phyloP scores from a whole-genome alignment of 164 flowering plant genomes.

The Vitis amurensis region DNA sequence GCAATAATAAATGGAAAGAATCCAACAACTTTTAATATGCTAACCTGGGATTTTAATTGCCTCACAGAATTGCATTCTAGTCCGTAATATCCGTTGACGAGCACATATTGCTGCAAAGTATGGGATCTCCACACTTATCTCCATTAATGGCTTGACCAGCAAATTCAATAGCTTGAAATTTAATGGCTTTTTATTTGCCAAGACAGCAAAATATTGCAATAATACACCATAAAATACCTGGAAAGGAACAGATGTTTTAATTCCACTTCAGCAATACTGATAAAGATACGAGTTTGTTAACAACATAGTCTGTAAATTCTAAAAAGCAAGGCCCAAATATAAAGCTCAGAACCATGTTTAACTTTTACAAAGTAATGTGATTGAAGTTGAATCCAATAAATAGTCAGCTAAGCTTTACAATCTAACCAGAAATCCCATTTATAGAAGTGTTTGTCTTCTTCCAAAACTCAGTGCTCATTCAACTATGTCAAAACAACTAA shows the following conservation, averaged over 20 bases:
- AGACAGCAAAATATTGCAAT: slow-evolving; percentile 84
- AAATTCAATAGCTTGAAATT: slow-evolving; percentile 67
- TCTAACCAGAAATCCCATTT: too few relatives aligned
- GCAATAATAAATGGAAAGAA: slow-evolving; percentile 8
- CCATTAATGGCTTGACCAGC: slow-evolving; percentile 86
- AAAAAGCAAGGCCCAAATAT: neutral
- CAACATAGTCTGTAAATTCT: neutral
- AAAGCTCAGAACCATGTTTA: neutral
- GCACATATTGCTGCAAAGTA: slow-evolving; percentile 97
- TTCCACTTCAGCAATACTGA: neutral
- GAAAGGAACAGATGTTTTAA: slow-evolving; percentile 4
- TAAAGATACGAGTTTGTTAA: neutral
- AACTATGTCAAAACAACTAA: too few relatives aligned
- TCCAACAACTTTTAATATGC: slow-evolving; percentile 5
- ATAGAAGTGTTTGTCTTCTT: too few relatives aligned
- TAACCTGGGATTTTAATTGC: slow-evolving; percentile 69
- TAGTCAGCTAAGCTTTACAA: too few relatives aligned
- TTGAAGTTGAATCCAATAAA: too few relatives aligned
- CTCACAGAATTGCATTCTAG: slow-evolving; percentile 62
- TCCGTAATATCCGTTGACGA: slow-evolving; percentile 63
- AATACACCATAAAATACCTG: slow-evolving; percentile 93
- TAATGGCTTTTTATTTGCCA: slow-evolving; percentile 69
- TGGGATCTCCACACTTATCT: slow-evolving; percentile 83
- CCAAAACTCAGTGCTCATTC: too few relatives aligned
- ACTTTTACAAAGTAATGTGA: too few relatives aligned